Evolutionary conservation across 2,329 filamentous ascomycete genomes (phyloP), one percentile per base, ranked within the genome.

Genomic region (Xenosphaeropsis pyriputrescens): DNA sequence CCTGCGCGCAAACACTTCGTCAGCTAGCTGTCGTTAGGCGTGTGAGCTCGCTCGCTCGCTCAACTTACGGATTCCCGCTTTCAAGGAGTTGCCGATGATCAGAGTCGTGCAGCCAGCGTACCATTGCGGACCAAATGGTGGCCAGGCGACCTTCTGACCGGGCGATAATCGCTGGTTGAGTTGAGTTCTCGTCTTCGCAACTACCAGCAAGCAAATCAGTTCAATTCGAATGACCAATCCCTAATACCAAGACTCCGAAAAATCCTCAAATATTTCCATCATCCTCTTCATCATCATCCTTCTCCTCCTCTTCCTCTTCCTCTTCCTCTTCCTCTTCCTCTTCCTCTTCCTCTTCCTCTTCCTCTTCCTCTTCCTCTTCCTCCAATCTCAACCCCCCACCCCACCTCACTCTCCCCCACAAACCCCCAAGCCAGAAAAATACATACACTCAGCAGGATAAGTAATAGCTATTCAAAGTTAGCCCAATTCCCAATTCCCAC

Each of bases 101-200:
- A 95, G 64, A 18, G 91, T 96, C 34, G 91, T 96, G 64, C 91
- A 98, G 29, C 91, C 91, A 11, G 91, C 89, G 59, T 98, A 98
- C 91, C 91, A 98, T 59, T 93, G 85, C 50, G 63, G 68, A 35
- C 91, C 91, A 53, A 96, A 96, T 9, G 85, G 84, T 32, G 91
- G 91, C 83, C 85, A 95, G 38, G 89, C 86, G 19, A 95, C 72
- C 65, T 93, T 95, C 66, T 93, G 68, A 34, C 79, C 80, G 39
- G 81, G 78, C 35, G 82, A 68, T 52, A 96, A 68, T 50, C 79
- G 75, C 48, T 80, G 76, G 60, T 98, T 98, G 53, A 98, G 77
- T 61, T 96, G 91, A 39, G 84, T 84, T 49, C 91, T 72, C 38
- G 91, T 96, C 67, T 96, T 96, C 52, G 89, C 89, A 64, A 96